These are phyloP conservation scores for Tulasnella sp. DNA, from an alignment of 768 basidiomycete species.

Conservation along the genomic window DNA sequence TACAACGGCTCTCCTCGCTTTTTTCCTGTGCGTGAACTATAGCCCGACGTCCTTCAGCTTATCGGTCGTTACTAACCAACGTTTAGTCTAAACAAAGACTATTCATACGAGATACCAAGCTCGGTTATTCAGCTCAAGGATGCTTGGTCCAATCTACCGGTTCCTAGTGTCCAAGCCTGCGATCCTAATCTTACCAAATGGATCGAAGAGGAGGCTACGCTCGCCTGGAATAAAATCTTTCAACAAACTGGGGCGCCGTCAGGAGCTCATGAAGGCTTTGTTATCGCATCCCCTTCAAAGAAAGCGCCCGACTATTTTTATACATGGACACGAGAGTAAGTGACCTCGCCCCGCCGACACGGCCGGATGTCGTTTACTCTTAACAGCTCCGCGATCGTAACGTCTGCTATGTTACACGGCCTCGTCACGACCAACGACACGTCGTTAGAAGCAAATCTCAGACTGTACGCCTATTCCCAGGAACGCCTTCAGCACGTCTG, in stretches of 20 bases:
- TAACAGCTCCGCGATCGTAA: background rate
- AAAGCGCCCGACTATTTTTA: conserved; percentile 26
- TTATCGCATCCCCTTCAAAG: conserved; percentile 26
- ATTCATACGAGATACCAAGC: too few species aligned
- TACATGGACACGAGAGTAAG: conserved; percentile 19
- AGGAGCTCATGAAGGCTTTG: conserved; percentile 26
- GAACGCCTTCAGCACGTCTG: conserved; percentile 21
- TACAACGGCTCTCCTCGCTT: too few species aligned
- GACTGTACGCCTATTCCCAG: conserved; percentile 24
- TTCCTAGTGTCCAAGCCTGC: background rate
- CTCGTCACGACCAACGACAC: conserved; percentile 22
- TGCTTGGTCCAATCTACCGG: background rate
- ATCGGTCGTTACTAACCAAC: too few species aligned
- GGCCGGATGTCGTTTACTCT: background rate
- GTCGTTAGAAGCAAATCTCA: conserved; percentile 21
- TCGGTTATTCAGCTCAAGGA: too few species aligned
- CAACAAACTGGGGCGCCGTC: conserved; percentile 25
- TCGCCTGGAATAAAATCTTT: conserved; percentile 21
- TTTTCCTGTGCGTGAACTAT: too few species aligned
- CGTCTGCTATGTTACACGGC: conserved; percentile 26
- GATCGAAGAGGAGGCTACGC: conserved; percentile 13
- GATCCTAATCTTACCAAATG: background rate
- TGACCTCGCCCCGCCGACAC: conserved; percentile 6
- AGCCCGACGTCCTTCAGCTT: too few species aligned
- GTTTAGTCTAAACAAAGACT: too few species aligned